Conservation (phyloP, 805 yeast genomes). For the Wickerhamiella australiensis region DNA sequence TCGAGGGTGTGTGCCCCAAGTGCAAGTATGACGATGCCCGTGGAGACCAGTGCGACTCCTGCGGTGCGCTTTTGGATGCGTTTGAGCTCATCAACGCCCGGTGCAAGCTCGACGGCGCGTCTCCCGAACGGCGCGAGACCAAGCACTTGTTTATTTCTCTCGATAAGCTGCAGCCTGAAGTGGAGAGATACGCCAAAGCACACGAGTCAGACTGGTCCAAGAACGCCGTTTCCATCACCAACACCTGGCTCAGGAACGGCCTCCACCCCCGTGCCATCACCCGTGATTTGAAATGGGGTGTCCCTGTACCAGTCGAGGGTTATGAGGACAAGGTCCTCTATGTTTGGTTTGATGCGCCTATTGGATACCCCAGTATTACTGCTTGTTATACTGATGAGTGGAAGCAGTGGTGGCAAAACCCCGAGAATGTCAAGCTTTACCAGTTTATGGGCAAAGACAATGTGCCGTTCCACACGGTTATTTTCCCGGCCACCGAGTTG, state of each 20-base stretch:
- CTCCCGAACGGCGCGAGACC: slow-evolving; percentile 70
- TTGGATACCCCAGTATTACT: slow-evolving; percentile 92
- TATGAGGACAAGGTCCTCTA: slow-evolving; percentile 83
- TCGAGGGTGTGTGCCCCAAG: slow-evolving; percentile 94
- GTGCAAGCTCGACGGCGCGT: slow-evolving; percentile 78
- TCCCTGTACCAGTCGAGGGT: slow-evolving; percentile 86
- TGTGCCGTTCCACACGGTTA: slow-evolving; percentile 97
- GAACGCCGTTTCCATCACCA: slow-evolving; percentile 77
- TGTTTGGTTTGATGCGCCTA: slow-evolving; percentile 98
- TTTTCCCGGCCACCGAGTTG: slow-evolving; percentile 84
- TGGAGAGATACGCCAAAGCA: slow-evolving; percentile 61
- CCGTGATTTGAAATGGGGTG: slow-evolving; percentile 96
- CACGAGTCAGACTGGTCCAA: slow-evolving; percentile 80
- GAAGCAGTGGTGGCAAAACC: slow-evolving; percentile 90
- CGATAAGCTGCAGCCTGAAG: slow-evolving; percentile 69
- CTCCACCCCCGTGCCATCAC: slow-evolving; percentile 90
- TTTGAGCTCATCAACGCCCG: slow-evolving; percentile 89
- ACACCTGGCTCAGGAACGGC: slow-evolving; percentile 90
- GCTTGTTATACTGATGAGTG: slow-evolving; percentile 78
- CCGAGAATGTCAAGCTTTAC: slow-evolving; percentile 75
- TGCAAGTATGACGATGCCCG: slow-evolving; percentile 94
- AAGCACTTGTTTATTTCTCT: slow-evolving; percentile 76
- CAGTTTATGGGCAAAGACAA: slow-evolving; percentile 99
- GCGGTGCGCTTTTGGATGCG: slow-evolving; percentile 83
- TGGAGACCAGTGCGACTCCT: slow-evolving; percentile 98